Evolutionary conservation across 2,329 filamentous ascomycete genomes (phyloP), one percentile per base, ranked within the genome.

Genomic region (Ophiostoma triangulosporum): DNA sequence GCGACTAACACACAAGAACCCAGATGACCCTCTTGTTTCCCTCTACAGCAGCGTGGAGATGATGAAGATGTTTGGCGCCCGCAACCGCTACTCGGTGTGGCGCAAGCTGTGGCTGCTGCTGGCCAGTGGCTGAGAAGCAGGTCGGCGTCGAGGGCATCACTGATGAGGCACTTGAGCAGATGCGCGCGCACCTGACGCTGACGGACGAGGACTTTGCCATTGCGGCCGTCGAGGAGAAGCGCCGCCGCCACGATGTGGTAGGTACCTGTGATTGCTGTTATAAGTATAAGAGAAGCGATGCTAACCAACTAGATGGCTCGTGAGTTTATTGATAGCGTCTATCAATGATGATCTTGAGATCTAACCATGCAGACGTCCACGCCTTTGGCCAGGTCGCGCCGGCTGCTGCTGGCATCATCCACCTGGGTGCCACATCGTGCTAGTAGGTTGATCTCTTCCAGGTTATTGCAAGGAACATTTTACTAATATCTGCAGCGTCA

Each of bases 21-120:
- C 1, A 24, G 24, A 43, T 14, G 38, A 43, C 43, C 78, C 84
- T 32, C 71, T 89, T 61, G 81, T 78, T 60, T 76, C 75, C 61
- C 79, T 87, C 62, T 93, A 93, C 73, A 82, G 81, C 69, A 85
- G 77, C 69, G 65, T 68, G 58, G 84, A 86, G 69, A 90, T 93
- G 85, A 77, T 83, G 62, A 75, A 77, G 59, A 79, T 95, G 57
- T 96, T 95, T 74, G 84, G 82, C 61, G 80, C 83, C 56, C 80
- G 88, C 43, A 83, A 80, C 52, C 77, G 88, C 29, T 80, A 83
- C 66, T 83, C 80, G 40, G 88, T 81, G 53, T 94, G 88, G 88
- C 81, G 89, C 59, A 77, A 86, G 65, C 79, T 95, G 17, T 96
- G 90, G 90, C 72, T 91, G 45, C 82, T 77, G 69, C 83, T 95